Evolutionary conservation across 805 yeast genomes (phyloP).

Genomic region (Spathaspora girioi): DNA sequence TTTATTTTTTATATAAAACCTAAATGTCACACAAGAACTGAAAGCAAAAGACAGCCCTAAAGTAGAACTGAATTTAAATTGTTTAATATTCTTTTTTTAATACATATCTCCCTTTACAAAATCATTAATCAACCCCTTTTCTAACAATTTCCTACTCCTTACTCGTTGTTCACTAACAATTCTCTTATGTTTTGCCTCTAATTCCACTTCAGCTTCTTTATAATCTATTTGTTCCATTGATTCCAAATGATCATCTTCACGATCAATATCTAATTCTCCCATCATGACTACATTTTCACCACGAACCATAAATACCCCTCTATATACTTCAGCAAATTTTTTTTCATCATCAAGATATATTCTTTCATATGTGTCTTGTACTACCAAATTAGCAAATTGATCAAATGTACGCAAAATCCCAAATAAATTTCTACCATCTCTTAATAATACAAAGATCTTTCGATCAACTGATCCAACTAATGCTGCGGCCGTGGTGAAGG

Average conservation of each 20-base stretch:
- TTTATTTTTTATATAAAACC: constrained; percentile 1
- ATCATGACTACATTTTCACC: constrained; percentile 94
- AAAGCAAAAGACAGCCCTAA: not conserved
- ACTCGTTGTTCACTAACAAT: constrained; percentile 39
- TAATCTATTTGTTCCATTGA: constrained; percentile 57
- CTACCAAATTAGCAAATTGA: constrained; percentile 87
- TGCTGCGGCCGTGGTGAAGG: constrained; percentile 89
- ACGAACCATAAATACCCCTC: constrained; percentile 84
- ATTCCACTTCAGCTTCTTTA: constrained; percentile 52
- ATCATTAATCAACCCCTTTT: constrained; percentile 56
- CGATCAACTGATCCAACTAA: constrained; percentile 82
- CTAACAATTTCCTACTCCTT: constrained; percentile 47
- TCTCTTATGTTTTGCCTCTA: constrained; percentile 23
- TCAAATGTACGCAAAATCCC: constrained; percentile 94
- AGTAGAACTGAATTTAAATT: not conserved
- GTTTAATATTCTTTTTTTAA: constrained; percentile 16
- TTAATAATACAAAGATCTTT: constrained; percentile 75
- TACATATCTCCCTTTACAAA: constrained; percentile 54
- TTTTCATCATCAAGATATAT: constrained; percentile 52
- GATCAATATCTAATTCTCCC: constrained; percentile 90
- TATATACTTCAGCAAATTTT: constrained; percentile 68
- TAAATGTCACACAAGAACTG: no score
- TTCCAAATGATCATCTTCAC: constrained; percentile 68
- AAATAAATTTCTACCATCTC: constrained; percentile 85
- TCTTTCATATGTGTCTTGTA: constrained; percentile 88